Base-by-base conservation (phyloP, 2,329 filamentous ascomycete species). In the Calonectria pauciramosa region DNA sequence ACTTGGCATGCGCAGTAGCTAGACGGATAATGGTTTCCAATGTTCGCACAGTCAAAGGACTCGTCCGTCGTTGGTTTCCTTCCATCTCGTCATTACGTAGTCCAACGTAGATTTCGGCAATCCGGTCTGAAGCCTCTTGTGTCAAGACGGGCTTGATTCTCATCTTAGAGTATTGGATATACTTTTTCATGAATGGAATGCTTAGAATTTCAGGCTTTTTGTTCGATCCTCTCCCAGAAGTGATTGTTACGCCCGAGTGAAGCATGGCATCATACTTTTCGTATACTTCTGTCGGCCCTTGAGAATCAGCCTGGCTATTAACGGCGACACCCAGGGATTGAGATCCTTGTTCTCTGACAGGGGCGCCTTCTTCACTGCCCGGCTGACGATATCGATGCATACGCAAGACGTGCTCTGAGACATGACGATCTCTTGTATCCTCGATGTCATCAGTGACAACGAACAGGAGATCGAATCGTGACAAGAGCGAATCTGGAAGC, bases 161-260 rank as follows among this genome's bases (percentile, higher is more conserved):
- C 44, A 92, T 94, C 88, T 99, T 99, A 77, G 97, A 96, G 85
- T 99, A 99, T 83, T 99, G 97, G 59, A 99, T 97, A 85, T 98
- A 99, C 87, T 99, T 99, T 88, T 99, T 99, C 89, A 99, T 96
- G 86, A 99, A 99, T 0, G 96, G 95, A 75, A 99, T 98, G 86
- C 95, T 98, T 69, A 99, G 89, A 18, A 99, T 95, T 84, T 98
- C 96, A 7, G 94, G 92, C 77, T 94, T 94, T 84, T 94, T 94
- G 79, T 92, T 92, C 32, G 93, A 87, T 14, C 95, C 94, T 49
- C 95, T 91, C 13, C 94, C 94, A 16, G 93, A 90, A 5, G 93
- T 95, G 20, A 95, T 86, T 9, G 93, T 95, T 60, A 98, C 95
- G 75, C 97, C 97, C 13, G 96, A 94, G 83, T 99, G 97, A 52